Percentiles rank a stretch among this genome's conserved stretches.
These are phyloP conservation scores for Russula abietina DNA, from an alignment of 768 basidiomycete species.

Conservation along the genomic window DNA sequence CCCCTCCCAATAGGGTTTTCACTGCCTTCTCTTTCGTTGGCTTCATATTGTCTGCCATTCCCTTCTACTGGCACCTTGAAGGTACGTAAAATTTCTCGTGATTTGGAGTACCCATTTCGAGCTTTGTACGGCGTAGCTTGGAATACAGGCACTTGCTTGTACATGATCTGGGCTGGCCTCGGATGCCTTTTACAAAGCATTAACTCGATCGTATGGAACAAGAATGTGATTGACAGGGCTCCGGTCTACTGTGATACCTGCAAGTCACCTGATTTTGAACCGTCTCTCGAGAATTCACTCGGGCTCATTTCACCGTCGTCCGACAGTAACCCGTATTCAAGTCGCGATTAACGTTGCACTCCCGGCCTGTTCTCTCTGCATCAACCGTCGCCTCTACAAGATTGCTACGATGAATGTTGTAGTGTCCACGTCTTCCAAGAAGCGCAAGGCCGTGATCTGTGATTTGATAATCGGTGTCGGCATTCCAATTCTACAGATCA, in stretches of 20 bases:
- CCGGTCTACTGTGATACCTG: background rate
- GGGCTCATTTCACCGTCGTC: background rate
- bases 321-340: constrained; percentile 37
- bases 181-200: background rate
- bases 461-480: constrained; percentile 30
- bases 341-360: constrained; percentile 35
- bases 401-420: constrained; percentile 36
- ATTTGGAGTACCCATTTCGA: background rate
- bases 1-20: constrained; percentile 25
- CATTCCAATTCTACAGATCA: constrained; percentile 13
- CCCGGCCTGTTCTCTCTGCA: constrained; percentile 39
- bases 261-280: background rate
- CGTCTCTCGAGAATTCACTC: background rate
- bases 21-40: constrained; percentile 40
- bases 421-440: constrained; percentile 24
- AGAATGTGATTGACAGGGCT: background rate
- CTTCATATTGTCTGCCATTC: constrained; percentile 43
- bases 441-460: background rate
- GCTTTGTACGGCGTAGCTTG: constrained; percentile 29
- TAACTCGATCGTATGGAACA: background rate
- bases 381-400: constrained; percentile 45
- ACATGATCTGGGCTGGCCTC: constrained; percentile 55
- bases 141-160: constrained; percentile 67
- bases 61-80: constrained; percentile 53
- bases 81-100: constrained; percentile 23